phyloP scores from a whole-genome alignment of 768 basidiomycete genomes.

The Rossbeevera mucosa region DNA sequence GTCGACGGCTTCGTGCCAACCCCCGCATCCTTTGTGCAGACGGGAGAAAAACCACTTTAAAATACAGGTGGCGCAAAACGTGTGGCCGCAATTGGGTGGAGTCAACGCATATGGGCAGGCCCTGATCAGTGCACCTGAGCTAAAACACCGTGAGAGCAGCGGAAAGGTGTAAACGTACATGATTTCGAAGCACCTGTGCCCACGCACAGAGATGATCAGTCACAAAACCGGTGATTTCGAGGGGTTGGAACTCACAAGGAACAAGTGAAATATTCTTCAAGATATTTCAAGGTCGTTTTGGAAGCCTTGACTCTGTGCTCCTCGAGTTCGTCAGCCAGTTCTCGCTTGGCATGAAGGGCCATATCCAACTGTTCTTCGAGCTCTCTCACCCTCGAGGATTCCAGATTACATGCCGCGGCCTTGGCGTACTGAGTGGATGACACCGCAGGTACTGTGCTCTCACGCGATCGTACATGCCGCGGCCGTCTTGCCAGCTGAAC shows the following conservation, averaged over 20 bases:
- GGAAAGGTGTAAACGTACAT: constrained; percentile 32
- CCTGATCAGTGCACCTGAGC: constrained; percentile 16
- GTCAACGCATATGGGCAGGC: constrained; percentile 55
- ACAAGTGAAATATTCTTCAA: constrained; percentile 65
- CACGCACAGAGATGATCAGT: constrained; percentile 9
- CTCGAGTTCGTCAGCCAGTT: constrained; percentile 38
- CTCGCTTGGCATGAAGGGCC: constrained; percentile 39
- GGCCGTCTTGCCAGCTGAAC: background rate
- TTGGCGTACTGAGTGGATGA: background rate
- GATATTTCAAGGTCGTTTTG: constrained; percentile 42
- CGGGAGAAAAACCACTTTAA: constrained; percentile 68
- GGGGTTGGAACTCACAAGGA: constrained; percentile 43
- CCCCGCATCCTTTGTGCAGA: constrained; percentile 56
- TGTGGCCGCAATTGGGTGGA: constrained; percentile 58
- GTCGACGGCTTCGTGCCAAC: constrained; percentile 64
- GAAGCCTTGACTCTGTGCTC: constrained; percentile 32
- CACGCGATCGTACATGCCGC: constrained; percentile 1
- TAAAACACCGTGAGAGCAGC: constrained; percentile 3
- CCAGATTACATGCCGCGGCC: constrained; percentile 30
- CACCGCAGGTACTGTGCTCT: background rate
- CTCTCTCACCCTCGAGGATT: constrained; percentile 35
- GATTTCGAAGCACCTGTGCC: constrained; percentile 56
- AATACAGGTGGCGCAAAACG: constrained; percentile 64
- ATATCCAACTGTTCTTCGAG: constrained; percentile 39
- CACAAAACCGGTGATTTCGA: constrained; percentile 1